phyloP scores from a whole-genome alignment of 2,329 filamentous ascomycete genomes.

The Aphanocladium album region DNA sequence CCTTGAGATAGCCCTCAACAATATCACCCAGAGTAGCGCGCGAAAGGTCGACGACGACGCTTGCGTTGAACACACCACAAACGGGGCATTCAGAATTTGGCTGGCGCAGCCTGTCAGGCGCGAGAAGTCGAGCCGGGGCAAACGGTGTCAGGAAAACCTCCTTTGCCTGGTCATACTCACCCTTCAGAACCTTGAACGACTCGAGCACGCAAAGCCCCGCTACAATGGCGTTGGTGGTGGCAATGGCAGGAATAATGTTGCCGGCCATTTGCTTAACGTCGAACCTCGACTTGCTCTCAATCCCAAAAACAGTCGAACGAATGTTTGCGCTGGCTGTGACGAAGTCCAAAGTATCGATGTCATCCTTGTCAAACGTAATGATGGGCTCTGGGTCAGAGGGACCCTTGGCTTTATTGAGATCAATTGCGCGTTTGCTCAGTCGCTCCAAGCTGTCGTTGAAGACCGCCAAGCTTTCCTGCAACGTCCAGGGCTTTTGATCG shows the following conservation, averaged over 20 bases:
- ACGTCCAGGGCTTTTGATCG: constrained; percentile 75
- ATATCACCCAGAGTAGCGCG: constrained; percentile 73
- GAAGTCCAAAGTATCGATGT: constrained; percentile 90
- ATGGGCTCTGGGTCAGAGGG: constrained; percentile 53
- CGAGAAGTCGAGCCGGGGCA: constrained; percentile 52
- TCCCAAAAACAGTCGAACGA: constrained; percentile 81
- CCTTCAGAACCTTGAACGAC: constrained; percentile 81
- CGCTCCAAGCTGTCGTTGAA: constrained; percentile 80
- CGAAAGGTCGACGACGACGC: constrained; percentile 61
- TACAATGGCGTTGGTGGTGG: constrained; percentile 95
- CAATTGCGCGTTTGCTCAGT: constrained; percentile 67
- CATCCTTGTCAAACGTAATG: constrained; percentile 94
- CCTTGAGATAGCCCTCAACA: constrained; percentile 67
- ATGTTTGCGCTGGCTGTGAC: constrained; percentile 88
- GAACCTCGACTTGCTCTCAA: constrained; percentile 84
- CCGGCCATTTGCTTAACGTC: constrained; percentile 99
- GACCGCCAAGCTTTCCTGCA: constrained; percentile 77
- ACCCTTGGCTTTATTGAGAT: constrained; percentile 49
- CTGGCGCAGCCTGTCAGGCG: constrained; percentile 48
- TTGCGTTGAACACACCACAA: constrained; percentile 69
- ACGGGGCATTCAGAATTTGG: constrained; percentile 82
- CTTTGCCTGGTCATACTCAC: constrained; percentile 64
- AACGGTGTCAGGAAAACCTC: constrained; percentile 81
- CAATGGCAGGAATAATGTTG: constrained; percentile 97
- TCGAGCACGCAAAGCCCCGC: constrained; percentile 89